These are phyloP conservation scores for Pseudocercospora cruenta DNA, from an alignment of 2,329 filamentous ascomycete genomes.

Conservation along the genomic window DNA sequence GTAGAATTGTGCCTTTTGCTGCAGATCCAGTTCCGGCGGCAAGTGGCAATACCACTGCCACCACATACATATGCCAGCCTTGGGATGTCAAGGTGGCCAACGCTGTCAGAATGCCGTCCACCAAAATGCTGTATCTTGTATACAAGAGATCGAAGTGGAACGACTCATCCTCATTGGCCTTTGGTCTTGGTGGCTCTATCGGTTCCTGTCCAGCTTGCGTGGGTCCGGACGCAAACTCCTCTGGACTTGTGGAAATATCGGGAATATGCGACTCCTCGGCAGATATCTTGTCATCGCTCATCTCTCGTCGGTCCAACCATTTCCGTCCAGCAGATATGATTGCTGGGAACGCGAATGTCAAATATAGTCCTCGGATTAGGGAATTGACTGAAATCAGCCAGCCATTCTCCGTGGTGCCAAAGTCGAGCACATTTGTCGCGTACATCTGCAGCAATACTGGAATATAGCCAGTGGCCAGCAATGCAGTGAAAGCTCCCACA, in stretches of 20 bases:
- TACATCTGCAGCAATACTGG: conserved; percentile 60
- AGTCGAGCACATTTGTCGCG: conserved; percentile 49
- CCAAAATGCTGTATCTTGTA: conserved; percentile 65
- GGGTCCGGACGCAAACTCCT: conserved; percentile 38
- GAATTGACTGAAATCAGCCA: conserved; percentile 52
- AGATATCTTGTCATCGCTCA: conserved; percentile 35
- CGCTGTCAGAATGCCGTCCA: conserved; percentile 67
- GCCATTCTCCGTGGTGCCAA: conserved; percentile 51
- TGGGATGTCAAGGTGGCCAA: conserved; percentile 64
- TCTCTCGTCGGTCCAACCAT: conserved; percentile 44
- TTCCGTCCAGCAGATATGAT: conserved; percentile 49
- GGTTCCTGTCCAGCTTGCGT: conserved; percentile 52
- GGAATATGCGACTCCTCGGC: conserved; percentile 25
- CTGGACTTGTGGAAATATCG: conserved; percentile 35
- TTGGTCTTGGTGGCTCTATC: conserved; percentile 35
- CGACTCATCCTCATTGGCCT: conserved; percentile 43
- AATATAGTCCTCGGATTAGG: conserved; percentile 48
- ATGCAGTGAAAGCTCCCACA: conserved; percentile 67
- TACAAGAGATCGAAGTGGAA: conserved; percentile 70
- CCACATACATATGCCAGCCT: conserved; percentile 71
- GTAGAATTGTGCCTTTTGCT: conserved; percentile 72
- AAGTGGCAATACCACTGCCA: conserved; percentile 67
- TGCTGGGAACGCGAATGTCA: conserved; percentile 49
- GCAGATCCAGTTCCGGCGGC: conserved; percentile 70
- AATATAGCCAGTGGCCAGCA: conserved; percentile 71